Evolutionary conservation across 148 eudicot species (phyloP).

Genomic region (Silene uniflora): DNA sequence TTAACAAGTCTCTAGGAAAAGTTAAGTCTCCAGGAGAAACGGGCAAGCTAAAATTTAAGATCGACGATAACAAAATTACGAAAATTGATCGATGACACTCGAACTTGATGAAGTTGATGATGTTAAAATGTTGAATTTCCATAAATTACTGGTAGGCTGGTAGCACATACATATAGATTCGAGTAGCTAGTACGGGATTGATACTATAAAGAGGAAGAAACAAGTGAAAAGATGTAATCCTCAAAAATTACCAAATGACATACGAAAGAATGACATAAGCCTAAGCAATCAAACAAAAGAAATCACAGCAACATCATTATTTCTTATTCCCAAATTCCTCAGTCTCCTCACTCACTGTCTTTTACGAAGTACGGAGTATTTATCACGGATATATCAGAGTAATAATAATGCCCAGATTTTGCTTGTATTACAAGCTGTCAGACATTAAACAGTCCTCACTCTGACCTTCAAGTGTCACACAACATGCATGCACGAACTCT

Average conservation of each 20-base stretch:
- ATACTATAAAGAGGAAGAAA: slow-evolving; percentile 23
- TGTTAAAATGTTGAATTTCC: too few species aligned
- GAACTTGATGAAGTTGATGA: too few species aligned
- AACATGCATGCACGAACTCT: background rate
- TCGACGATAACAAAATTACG: too few species aligned
- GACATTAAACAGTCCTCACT: background rate
- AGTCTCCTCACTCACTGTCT: background rate
- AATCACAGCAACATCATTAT: slow-evolving; percentile 13
- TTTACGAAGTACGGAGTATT: too few species aligned
- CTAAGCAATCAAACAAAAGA: slow-evolving; percentile 9
- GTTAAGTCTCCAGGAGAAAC: too few species aligned
- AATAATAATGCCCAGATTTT: background rate
- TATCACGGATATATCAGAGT: background rate
- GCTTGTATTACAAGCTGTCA: slow-evolving; percentile 13
- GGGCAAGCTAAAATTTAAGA: too few species aligned
- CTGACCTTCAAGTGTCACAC: slow-evolving; percentile 10
- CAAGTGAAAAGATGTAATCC: slow-evolving; percentile 12
- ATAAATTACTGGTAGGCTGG: too few species aligned
- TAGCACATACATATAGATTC: background rate
- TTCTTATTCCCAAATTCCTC: background rate
- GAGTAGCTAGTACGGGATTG: background rate
- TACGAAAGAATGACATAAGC: slow-evolving; percentile 1
- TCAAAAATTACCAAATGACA: slow-evolving; percentile 6
- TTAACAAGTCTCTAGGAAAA: too few species aligned
- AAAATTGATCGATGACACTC: too few species aligned